Evolutionary conservation across 768 basidiomycete species (phyloP).

Genomic region (Phlebiopsis flavidoalba): DNA sequence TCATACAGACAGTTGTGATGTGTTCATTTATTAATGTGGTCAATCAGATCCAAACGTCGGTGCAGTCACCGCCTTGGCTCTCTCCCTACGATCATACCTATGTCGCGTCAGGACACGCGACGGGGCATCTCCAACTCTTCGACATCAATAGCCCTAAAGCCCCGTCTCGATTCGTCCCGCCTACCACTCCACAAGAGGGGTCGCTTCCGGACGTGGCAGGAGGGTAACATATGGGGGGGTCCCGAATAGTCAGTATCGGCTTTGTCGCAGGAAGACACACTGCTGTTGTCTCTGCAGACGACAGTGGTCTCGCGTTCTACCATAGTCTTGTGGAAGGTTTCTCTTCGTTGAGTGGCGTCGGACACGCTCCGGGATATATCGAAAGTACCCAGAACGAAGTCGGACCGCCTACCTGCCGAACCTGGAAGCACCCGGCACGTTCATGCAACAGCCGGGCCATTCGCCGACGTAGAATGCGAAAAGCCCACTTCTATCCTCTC

Average conservation of each 20-base stretch:
- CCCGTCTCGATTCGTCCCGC: constrained; percentile 65
- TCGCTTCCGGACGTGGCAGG: constrained; percentile 73
- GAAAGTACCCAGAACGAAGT: constrained; percentile 74
- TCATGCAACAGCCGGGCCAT: constrained; percentile 22
- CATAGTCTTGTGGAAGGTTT: constrained; percentile 91
- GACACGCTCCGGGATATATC: constrained; percentile 92
- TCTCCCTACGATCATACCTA: constrained; percentile 95
- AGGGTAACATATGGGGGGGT: constrained; percentile 78
- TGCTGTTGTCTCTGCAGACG: constrained; percentile 86
- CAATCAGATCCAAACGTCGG: constrained; percentile 57
- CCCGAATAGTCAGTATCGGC: constrained; percentile 72
- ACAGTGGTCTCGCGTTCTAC: constrained; percentile 88
- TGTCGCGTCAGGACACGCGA: constrained; percentile 81
- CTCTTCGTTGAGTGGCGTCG: constrained; percentile 91
- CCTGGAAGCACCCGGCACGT: constrained; percentile 16
- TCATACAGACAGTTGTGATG: constrained; percentile 3
- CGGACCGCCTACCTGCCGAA: constrained; percentile 5
- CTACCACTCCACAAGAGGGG: constrained; percentile 62
- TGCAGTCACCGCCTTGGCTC: constrained; percentile 80
- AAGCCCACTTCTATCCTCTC: constrained; percentile 60
- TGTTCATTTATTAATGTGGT: neutral
- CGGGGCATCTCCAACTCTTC: constrained; percentile 83
- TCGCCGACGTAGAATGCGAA: constrained; percentile 48
- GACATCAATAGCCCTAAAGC: constrained; percentile 65
- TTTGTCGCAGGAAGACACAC: constrained; percentile 93